Evolutionary conservation across 2,329 filamentous ascomycete genomes (phyloP), one percentile per base, ranked within the genome.

Genomic region (Colletotrichum sp.): DNA sequence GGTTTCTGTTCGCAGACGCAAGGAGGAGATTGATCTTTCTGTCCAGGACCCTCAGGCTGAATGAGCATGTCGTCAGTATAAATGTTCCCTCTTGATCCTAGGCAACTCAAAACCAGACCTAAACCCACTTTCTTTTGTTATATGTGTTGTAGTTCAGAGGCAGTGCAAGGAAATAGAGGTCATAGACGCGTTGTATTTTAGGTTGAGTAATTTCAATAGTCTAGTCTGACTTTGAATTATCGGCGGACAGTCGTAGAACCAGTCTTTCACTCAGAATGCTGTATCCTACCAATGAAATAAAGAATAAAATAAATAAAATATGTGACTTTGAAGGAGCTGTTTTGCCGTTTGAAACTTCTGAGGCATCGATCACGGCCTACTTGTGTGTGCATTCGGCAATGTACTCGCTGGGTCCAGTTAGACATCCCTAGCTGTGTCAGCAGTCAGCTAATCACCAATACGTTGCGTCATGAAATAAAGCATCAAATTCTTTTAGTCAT

Each of bases 21-120:
- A 34, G 31, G 66, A 69, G 2, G 66, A 69, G 43, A 54, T 69
- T 21, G n/a, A 55, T 9, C 29, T 69, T 31, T 65, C 43, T 15
- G 43, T 55, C 16, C 43, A 54, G 27, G 43, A 65, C 7, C 18
- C 24, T 16, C 24, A 31, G 15, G 62, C 7, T 16, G 16, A 24
- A 33, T 64, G n/a, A 51, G 43, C 43, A 51, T 13, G n/a, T 0
- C 6, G 6, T 21, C 5, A 21, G n/a, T 47, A 13, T 13, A 8
- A n/a, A 21, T 21, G 11, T 13, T 3, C 43, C 13, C 12, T 6
- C n/a, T 13, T 8, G 43, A 0, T 13, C n/a, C 4, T 47, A 11
- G 13, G 2, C 3, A 4, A 47, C 6, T 47, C 43, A 47, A 2
- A 8, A 2, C 7, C n/a, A 13, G 11, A 13, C 13, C 21, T 3